Percentiles rank a stretch among this genome's conserved stretches.
Evolutionary conservation across 2,329 filamentous ascomycete genomes (phyloP).

Genomic region (Fusarium globosum): DNA sequence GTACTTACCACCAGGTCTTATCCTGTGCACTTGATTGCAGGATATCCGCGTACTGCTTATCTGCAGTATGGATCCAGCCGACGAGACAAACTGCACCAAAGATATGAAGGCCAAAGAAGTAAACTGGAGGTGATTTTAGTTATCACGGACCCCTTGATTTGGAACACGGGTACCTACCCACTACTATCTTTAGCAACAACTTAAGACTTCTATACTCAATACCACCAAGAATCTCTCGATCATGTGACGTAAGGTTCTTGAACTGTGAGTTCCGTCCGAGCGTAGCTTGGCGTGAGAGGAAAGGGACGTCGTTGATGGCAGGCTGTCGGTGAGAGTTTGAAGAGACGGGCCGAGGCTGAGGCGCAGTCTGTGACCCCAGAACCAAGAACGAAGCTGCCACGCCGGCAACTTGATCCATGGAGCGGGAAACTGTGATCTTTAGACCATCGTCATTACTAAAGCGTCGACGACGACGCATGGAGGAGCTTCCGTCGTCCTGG

Average conservation of each 20-base stretch:
- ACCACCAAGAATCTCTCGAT: conserved; percentile 58
- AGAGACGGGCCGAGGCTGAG: neutral
- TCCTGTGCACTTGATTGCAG: conserved; percentile 52
- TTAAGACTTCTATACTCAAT: conserved; percentile 63
- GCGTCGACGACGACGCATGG: conserved; percentile 1
- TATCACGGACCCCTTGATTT: neutral
- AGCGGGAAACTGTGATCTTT: neutral
- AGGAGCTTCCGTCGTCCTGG: neutral
- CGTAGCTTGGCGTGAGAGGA: conserved; percentile 5
- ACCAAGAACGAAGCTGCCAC: neutral
- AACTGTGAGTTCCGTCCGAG: conserved; percentile 55
- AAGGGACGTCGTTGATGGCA: neutral
- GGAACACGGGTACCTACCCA: conserved; percentile 41
- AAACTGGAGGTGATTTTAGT: conserved; percentile 44
- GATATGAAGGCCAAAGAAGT: conserved; percentile 59
- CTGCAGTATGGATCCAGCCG: conserved; percentile 57
- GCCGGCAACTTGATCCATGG: conserved; percentile 4
- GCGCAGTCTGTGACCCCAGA: neutral
- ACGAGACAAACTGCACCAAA: conserved; percentile 60
- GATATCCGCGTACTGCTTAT: conserved; percentile 54
- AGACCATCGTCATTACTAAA: neutral
- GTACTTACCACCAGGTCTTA: conserved; percentile 59
- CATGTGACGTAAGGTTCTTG: conserved; percentile 52
- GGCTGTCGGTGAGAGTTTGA: neutral
- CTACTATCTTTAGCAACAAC: conserved; percentile 58